These are phyloP conservation scores for Vitis riparia DNA, from an alignment of 164 flowering plant genomes.

Conservation along the genomic window DNA sequence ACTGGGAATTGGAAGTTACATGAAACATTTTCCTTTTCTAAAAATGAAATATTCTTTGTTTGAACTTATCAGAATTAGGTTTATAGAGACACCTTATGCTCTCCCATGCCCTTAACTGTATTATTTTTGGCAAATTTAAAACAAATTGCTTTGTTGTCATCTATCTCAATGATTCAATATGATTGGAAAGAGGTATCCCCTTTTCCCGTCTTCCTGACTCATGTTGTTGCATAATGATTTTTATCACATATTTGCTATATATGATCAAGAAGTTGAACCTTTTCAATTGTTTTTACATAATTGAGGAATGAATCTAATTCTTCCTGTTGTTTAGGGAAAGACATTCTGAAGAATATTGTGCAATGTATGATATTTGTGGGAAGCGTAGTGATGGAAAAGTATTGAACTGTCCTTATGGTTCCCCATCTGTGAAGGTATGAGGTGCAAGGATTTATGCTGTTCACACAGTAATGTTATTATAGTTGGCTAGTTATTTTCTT, in stretches of 20 bases:
- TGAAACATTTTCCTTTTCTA: background rate
- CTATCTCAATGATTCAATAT: background rate
- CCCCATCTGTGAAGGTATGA: conserved; percentile 80
- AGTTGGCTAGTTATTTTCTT: background rate
- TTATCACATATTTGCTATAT: background rate
- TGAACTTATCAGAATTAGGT: background rate
- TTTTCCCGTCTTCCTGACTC: background rate
- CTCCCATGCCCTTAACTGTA: too few species aligned
- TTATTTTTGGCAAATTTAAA: background rate
- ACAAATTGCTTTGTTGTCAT: background rate
- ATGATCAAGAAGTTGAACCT: background rate
- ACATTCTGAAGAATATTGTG: conserved; percentile 77
- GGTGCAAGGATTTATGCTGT: background rate
- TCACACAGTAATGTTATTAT: too few species aligned
- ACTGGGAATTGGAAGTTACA: background rate
- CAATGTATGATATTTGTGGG: conserved; percentile 94
- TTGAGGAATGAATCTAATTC: background rate
- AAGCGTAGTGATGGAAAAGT: conserved; percentile 79
- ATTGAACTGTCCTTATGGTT: conserved; percentile 74
- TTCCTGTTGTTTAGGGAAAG: conserved; percentile 40
- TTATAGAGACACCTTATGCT: background rate
- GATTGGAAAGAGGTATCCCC: background rate
- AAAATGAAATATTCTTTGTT: background rate
- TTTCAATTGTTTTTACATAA: background rate
- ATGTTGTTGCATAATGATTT: background rate